phyloP scores from a whole-genome alignment of 495 filamentous ascomycete species.

The Immersiella caudata region DNA sequence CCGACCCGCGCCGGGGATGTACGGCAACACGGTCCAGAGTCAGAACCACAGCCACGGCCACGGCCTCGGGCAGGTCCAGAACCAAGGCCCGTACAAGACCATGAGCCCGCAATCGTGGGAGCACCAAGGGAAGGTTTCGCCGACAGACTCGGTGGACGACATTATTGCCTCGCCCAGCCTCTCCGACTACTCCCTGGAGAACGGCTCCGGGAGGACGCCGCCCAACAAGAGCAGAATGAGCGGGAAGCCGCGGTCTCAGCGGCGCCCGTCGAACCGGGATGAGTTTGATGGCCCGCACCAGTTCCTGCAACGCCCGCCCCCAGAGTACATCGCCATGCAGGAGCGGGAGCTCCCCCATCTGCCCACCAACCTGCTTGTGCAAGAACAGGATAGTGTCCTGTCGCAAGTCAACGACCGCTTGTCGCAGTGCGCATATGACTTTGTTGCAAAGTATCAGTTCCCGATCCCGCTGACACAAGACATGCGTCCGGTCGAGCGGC shows the following conservation, averaged over 20 bases:
- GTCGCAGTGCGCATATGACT: conserved; percentile 84
- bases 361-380: conserved; percentile 77
- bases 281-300: conserved; percentile 88
- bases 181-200: conserved; percentile 50
- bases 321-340: conserved; percentile 68
- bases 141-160: conserved; percentile 53
- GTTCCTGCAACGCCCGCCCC: conserved; percentile 67
- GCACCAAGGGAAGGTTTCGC: conserved; percentile 44
- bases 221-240: conserved; percentile 45
- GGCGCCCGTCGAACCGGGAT: conserved; percentile 78
- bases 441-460: conserved; percentile 87
- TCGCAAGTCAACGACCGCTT: conserved; percentile 79
- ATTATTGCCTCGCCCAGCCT: conserved; percentile 46
- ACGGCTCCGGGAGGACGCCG: conserved; percentile 31
- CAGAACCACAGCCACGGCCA: conserved; percentile 25
- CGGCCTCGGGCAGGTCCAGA: conserved; percentile 28
- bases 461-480: conserved; percentile 79
- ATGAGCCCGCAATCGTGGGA: conserved; percentile 46
- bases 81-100: conserved; percentile 41
- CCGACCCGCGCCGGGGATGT: conserved; percentile 39
- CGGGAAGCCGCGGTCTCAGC: conserved; percentile 62
- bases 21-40: conserved; percentile 23
- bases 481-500: conserved; percentile 76
- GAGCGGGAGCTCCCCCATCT: conserved; percentile 79
- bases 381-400: conserved; percentile 82